phyloP scores from a whole-genome alignment of 1,284 basidiomycete species.

The Hemileia vastatrix region DNA sequence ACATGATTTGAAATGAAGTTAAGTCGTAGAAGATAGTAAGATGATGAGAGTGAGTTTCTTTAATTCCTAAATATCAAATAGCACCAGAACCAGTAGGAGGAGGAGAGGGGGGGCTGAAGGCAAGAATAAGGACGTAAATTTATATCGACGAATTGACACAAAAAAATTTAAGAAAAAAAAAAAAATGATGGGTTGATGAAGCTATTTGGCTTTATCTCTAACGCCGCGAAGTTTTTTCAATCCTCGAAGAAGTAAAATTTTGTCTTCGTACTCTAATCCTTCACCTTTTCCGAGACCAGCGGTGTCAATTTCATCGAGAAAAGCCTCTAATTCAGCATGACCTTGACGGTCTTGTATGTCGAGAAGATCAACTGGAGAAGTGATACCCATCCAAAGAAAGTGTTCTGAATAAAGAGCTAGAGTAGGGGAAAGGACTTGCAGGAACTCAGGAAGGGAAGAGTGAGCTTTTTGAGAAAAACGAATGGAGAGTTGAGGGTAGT shows the following conservation, averaged over 20 bases:
- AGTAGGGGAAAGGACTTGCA: slow-evolving; percentile 3
- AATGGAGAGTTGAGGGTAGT: slow-evolving; percentile 1
- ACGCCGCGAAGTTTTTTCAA: slow-evolving; percentile 9
- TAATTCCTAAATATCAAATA: too few relatives aligned
- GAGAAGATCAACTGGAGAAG: slow-evolving; percentile 4
- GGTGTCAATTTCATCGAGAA: slow-evolving; percentile 14
- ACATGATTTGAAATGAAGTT: too few relatives aligned
- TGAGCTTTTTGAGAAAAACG: slow-evolving; percentile 12
- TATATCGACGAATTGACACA: too few relatives aligned
- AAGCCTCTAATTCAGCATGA: slow-evolving; percentile 8
- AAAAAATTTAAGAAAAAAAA: too few relatives aligned
- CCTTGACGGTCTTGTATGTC: background rate
- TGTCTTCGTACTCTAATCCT: slow-evolving; percentile 11
- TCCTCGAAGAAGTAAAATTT: slow-evolving; percentile 5
- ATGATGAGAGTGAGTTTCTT: too few relatives aligned
- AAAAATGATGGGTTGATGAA: too few relatives aligned
- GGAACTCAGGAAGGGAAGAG: slow-evolving; percentile 5
- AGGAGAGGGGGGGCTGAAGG: too few relatives aligned
- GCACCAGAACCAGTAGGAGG: too few relatives aligned
- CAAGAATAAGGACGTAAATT: too few relatives aligned
- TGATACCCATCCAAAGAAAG: slow-evolving; percentile 10
- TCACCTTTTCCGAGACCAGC: slow-evolving; percentile 13
- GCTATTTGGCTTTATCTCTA: slow-evolving; percentile 3
- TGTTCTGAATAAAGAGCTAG: slow-evolving; percentile 5
- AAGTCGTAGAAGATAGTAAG: too few relatives aligned